Percentiles rank a stretch among this genome's conserved stretches.
These are phyloP conservation scores for Zea luxurians DNA, from an alignment of 176 grass and related monocot genomes.

Conservation along the genomic window DNA sequence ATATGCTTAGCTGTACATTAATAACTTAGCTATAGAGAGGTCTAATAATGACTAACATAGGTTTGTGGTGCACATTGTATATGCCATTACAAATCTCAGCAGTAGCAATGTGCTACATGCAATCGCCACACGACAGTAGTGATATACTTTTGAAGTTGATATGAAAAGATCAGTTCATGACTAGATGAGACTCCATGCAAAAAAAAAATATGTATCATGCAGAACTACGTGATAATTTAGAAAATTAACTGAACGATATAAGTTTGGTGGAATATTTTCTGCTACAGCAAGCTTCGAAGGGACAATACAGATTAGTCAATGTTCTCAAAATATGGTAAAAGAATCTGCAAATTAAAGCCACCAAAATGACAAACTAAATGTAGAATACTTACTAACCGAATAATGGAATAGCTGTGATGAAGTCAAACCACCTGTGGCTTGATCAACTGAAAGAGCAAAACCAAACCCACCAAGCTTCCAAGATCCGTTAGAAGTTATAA, in stretches of 20 bases:
- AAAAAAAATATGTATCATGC: not conserved
- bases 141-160: not conserved
- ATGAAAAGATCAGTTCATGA: not conserved
- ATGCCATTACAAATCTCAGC: not conserved
- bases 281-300: not conserved
- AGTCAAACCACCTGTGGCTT: constrained; percentile 75
- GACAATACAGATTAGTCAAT: constrained; percentile 13
- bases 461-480: constrained; percentile 99
- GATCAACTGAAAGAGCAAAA: constrained; percentile 84
- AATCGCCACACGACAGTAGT: not conserved
- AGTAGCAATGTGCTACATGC: not conserved
- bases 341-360: not conserved
- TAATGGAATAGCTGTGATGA: constrained; percentile 89
- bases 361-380: constrained; percentile 21
- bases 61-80: not conserved
- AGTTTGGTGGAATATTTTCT: not conserved
- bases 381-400: constrained; percentile 69
- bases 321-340: constrained; percentile 26
- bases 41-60: constrained; percentile 1
- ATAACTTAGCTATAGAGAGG: not conserved
- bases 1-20: constrained; percentile 7
- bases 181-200: not conserved
- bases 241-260: not conserved
- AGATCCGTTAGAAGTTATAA: constrained; percentile 94
- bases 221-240: not conserved